Base-by-base conservation (phyloP, 2,329 filamentous ascomycete genomes). In the Aureobasidium pullulans region DNA sequence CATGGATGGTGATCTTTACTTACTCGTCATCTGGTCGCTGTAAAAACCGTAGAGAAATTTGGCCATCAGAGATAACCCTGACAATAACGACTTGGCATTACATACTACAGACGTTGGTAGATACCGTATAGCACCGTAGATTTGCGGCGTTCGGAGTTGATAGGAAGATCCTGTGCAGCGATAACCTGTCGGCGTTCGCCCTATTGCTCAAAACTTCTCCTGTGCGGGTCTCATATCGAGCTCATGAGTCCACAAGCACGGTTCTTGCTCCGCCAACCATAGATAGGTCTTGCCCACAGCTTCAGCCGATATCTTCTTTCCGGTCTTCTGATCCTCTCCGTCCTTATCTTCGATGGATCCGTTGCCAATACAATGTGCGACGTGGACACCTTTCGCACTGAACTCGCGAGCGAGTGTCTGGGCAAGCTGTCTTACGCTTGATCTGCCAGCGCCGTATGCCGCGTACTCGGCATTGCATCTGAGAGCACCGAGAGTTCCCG, bases 281-380 rank as follows among this genome's bases (percentile, higher is more conserved):
- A 83, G 64, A 68, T 84, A 83, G 3, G 79, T 79, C 69, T 79
- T 77, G 2, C 81, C 81, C 4, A 84, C 80, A 29, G 79, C 80
- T 67, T 84, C 80, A 0, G 80, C 80, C 53, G 78, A 79, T 73
- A 84, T 84, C 60, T 77, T 79, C 73, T 81, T 81, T 3, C 81
- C 81, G 0, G 65, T 73, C 64, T 71, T 71, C 43, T 76, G 75
- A 31, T 77, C 77, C 58, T 79, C 76, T 1, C 74, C 75, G 31
- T 79, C 71, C 58, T 77, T 78, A 65, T 83, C 81, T 32, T 70
- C 72, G 58, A 84, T 83, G 0, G 68, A 70, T 0, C 80, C 81
- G 65, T 84, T 84, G 0, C 79, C 80, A 61, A 84, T 81, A 2
- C 81, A 76, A 69, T 85, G 82, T n/a, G 79, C 80, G 3, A 83